Evolutionary conservation across 83 land plant species (phyloP).

Genomic region (Isoetes engelmannii): DNA sequence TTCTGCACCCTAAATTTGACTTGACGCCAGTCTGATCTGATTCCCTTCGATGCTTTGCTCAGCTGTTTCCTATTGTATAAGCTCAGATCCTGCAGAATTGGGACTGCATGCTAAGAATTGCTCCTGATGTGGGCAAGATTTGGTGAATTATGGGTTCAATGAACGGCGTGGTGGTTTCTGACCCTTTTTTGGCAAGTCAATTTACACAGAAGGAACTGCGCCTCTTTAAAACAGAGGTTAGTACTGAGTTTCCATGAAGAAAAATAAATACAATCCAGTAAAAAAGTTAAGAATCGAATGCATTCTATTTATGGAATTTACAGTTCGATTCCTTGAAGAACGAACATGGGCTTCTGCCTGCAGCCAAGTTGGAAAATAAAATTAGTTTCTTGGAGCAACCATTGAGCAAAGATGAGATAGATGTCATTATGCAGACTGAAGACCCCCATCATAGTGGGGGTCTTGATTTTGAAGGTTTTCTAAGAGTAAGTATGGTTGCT

Average conservation of each 20-base stretch:
- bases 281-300: neutral
- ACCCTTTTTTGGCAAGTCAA: conserved; percentile 1
- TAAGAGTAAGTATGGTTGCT: neutral
- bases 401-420: neutral
- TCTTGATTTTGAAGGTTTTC: conserved; percentile 4
- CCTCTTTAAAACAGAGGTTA: conserved; percentile 3
- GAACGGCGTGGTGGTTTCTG: conserved; percentile 5
- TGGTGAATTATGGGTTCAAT: no score
- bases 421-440: neutral
- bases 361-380: neutral
- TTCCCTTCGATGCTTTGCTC: no score
- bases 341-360: neutral
- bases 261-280: neutral
- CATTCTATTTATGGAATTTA: neutral
- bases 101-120: no score
- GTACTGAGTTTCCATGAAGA: neutral
- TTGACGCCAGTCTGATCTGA: no score
- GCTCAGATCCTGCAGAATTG: no score
- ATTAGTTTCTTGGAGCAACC: conserved; percentile 1
- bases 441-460: neutral
- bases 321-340: conserved; percentile 3
- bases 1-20: no score
- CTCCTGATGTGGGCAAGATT: no score
- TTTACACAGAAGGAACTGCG: conserved; percentile 11
- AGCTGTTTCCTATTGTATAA: no score